These are phyloP conservation scores for Microdochium trichocladiopsis DNA, from an alignment of 2,329 filamentous ascomycete species.

Conservation along the genomic window DNA sequence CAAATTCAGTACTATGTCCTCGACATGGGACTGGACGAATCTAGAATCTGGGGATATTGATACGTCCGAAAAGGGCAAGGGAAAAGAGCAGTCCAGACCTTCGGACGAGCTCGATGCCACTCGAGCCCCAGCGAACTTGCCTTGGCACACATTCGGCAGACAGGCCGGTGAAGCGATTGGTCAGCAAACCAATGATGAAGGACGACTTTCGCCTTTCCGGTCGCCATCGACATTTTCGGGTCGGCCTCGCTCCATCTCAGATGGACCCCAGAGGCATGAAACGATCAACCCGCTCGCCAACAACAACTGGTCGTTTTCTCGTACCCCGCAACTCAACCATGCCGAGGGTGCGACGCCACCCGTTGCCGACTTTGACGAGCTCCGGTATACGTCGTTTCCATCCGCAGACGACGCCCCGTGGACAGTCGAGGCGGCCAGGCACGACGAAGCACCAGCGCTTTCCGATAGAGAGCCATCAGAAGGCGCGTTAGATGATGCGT, in stretches of 20 bases:
- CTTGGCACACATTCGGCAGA: neutral
- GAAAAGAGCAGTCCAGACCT: neutral
- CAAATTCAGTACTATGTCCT: neutral
- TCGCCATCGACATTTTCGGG: neutral
- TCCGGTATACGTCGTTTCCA: neutral
- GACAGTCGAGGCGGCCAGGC: neutral
- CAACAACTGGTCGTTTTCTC: constrained; percentile 52
- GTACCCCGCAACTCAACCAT: neutral
- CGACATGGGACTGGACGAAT: neutral
- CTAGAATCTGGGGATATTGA: neutral
- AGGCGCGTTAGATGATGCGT: neutral
- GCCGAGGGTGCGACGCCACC: neutral
- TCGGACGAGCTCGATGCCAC: neutral
- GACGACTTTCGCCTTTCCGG: neutral
- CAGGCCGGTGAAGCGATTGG: neutral
- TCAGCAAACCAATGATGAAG: neutral
- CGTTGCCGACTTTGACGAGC: neutral
- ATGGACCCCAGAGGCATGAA: constrained; percentile 40
- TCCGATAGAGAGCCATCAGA: neutral
- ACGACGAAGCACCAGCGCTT: neutral
- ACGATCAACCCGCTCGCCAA: constrained; percentile 46
- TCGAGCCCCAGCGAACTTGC: neutral
- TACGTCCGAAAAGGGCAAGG: neutral
- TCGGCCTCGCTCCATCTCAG: constrained; percentile 48
- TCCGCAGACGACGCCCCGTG: neutral